Evolutionary conservation across 2,329 filamentous ascomycete species (phyloP).

Genomic region (Parascedosporium putredinis): DNA sequence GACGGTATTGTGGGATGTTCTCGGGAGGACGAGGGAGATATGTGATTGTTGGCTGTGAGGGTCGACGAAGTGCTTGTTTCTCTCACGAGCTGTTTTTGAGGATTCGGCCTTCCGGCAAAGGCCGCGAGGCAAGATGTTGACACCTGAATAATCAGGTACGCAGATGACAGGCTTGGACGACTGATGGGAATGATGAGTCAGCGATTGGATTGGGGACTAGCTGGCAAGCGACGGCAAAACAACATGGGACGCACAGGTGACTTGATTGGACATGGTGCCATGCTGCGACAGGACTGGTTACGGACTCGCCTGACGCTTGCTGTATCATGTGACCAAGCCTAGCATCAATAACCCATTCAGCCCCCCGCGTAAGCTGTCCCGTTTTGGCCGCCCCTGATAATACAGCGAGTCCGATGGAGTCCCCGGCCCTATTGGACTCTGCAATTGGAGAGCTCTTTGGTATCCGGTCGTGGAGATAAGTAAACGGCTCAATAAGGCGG

Average conservation of each 20-base stretch:
- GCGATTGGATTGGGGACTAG: not conserved
- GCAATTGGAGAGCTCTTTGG: too few relatives aligned
- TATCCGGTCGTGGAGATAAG: not conserved
- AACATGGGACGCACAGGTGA: not conserved
- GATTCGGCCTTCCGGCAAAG: conserved; percentile 13
- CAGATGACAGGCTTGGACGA: not conserved
- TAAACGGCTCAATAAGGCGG: not conserved
- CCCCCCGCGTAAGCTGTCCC: too few relatives aligned
- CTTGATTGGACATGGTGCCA: not conserved
- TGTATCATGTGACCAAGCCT: not conserved
- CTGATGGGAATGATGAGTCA: not conserved
- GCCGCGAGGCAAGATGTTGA: not conserved
- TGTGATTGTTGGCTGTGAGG: conserved; percentile 3
- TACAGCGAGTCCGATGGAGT: too few relatives aligned
- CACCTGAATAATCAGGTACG: not conserved
- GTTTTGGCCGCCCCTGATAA: too few relatives aligned
- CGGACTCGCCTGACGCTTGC: not conserved
- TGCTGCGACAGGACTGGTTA: not conserved
- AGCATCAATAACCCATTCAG: too few relatives aligned
- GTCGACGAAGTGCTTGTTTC: not conserved
- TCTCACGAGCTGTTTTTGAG: conserved; percentile 20
- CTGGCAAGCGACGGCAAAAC: not conserved
- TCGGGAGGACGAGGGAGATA: conserved; percentile 21
- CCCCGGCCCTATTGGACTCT: too few relatives aligned
- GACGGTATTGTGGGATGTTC: conserved; percentile 28